These are phyloP conservation scores for Vairimorpha ceranae DNA, from an alignment of 371 early-diverging fungal genomes.

Conservation along the genomic window DNA sequence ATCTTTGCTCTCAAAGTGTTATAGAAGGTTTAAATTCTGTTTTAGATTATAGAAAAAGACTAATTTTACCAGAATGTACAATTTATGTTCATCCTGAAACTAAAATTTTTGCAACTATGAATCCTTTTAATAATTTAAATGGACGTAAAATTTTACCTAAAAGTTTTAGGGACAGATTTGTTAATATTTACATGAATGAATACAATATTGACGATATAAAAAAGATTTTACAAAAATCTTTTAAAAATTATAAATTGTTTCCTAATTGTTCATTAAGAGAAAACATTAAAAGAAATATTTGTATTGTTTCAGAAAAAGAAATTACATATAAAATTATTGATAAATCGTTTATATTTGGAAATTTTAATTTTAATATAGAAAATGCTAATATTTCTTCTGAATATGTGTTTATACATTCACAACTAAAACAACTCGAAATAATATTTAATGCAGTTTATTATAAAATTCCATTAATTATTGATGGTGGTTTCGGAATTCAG, in stretches of 20 bases:
- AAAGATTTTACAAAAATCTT: constrained; percentile 42
- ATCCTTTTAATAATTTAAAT: constrained; percentile 86
- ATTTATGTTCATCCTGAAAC: constrained; percentile 68
- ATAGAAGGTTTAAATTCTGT: constrained; percentile 97
- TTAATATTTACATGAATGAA: constrained; percentile 76
- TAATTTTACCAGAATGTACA: constrained; percentile 81
- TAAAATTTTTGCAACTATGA: constrained; percentile 89
- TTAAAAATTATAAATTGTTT: constrained; percentile 5
- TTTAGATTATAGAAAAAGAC: constrained; percentile 87
- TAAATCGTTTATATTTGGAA: not conserved
- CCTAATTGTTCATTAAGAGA: constrained; percentile 30
- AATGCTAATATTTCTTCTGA: not conserved
- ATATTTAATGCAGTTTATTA: constrained; percentile 34
- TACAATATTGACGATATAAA: constrained; percentile 49
- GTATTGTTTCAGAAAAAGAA: not conserved
- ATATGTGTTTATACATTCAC: constrained; percentile 52
- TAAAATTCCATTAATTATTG: constrained; percentile 52
- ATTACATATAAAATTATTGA: not conserved
- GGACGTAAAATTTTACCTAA: constrained; percentile 95
- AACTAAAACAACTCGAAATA: constrained; percentile 42
- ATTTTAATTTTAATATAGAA: constrained; percentile 4
- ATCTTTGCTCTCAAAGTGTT: constrained; percentile 94
- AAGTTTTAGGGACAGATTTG: constrained; percentile 92
- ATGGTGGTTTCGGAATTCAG: constrained; percentile 32
- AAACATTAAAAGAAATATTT: constrained; percentile 34